These are phyloP conservation scores for Russula compacta DNA, from an alignment of 768 basidiomycete genomes.

Conservation along the genomic window DNA sequence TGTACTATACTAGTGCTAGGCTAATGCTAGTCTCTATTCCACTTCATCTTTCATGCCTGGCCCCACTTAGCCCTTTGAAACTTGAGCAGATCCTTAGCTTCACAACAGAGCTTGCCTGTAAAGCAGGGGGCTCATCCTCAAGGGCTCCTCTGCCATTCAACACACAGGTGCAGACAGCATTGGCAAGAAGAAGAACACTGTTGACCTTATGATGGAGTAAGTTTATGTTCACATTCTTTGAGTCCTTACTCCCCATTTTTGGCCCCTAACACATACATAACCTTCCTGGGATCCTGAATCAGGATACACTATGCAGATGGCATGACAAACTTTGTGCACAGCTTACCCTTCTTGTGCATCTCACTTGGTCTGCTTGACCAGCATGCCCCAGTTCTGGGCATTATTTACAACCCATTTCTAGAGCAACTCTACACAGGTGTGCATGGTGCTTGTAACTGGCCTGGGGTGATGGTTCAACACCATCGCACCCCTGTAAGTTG, in stretches of 20 bases:
- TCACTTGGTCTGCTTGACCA: conserved; percentile 85
- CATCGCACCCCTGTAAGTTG: no score
- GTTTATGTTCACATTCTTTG: no score
- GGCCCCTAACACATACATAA: no score
- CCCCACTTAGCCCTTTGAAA: no score
- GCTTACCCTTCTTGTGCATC: conserved; percentile 81
- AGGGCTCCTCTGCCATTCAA: conserved; percentile 70
- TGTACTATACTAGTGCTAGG: no score
- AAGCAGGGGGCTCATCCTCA: conserved; percentile 71
- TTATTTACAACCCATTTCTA: conserved; percentile 5
- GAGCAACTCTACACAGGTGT: conserved; percentile 5
- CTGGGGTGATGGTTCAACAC: no score
- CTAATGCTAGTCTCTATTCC: no score
- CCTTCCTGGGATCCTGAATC: no score
- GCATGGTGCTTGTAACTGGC: no score
- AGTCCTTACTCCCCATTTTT: conserved; percentile 54
- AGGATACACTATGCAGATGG: conserved; percentile 49
- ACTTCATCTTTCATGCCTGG: no score
- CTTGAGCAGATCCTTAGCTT: no score
- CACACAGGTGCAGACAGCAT: conserved; percentile 41
- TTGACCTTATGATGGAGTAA: conserved; percentile 92
- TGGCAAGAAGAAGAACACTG: conserved; percentile 86
- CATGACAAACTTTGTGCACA: conserved; percentile 81
- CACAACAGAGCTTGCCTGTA: no score
- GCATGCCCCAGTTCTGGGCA: conserved; percentile 49